A percentile compares a stretch with the other conserved stretches of the same genome.
Conservation (phyloP, 106 monocot species). For the Acorus calamus region DNA sequence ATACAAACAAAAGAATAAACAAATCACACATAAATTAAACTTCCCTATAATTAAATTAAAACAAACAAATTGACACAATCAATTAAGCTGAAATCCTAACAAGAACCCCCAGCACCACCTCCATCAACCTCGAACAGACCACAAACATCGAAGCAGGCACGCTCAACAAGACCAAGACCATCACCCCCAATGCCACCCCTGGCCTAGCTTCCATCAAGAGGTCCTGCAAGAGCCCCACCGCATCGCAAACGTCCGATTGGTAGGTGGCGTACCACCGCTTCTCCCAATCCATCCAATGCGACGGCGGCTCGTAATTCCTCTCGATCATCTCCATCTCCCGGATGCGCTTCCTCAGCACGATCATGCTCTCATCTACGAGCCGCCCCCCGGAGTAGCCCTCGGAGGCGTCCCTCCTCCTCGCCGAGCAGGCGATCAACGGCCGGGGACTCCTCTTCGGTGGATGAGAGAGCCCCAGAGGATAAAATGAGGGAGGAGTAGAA, state of each 20-base stretch:
- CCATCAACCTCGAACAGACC: neutral
- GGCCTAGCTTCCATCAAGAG: slow-evolving; percentile 30
- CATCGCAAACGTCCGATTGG: slow-evolving; percentile 22
- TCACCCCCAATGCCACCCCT: slow-evolving; percentile 23
- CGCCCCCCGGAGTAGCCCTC: neutral
- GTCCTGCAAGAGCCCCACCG: slow-evolving; percentile 30
- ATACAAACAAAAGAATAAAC: too few relatives aligned
- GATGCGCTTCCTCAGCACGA: slow-evolving; percentile 37
- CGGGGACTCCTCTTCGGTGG: too few relatives aligned
- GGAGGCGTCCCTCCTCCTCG: too few relatives aligned
- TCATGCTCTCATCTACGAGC: slow-evolving; percentile 46
- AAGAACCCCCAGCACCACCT: neutral
- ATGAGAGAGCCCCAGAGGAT: too few relatives aligned
- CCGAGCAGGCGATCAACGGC: too few relatives aligned
- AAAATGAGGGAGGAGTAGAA: too few relatives aligned
- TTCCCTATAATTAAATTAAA: too few relatives aligned
- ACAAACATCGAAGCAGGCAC: slow-evolving; percentile 20
- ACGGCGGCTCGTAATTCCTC: slow-evolving; percentile 20
- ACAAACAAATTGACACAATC: neutral
- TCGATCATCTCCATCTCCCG: slow-evolving; percentile 32
- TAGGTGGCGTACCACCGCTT: slow-evolving; percentile 31
- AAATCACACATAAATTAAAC: too few relatives aligned
- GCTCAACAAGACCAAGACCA: slow-evolving; percentile 15
- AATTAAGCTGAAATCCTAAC: neutral
- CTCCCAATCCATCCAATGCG: slow-evolving; percentile 51